Base-by-base conservation (phyloP, 2,329 filamentous ascomycete genomes). In the Chalaropsis thielavioides region DNA sequence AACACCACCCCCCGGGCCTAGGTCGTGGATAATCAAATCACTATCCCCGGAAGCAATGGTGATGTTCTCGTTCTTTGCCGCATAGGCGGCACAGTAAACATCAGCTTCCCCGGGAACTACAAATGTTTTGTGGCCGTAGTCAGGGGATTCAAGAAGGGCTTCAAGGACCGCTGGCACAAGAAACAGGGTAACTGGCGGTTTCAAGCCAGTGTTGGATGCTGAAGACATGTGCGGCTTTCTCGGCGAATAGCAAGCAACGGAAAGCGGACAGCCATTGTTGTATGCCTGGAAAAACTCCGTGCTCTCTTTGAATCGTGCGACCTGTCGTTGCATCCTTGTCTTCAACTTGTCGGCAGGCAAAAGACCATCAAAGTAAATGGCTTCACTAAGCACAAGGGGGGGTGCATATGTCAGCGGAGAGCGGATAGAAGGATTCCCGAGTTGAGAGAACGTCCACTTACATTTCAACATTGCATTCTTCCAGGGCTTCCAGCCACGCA, bases 41-140 rank as follows among this genome's bases (percentile, higher is more conserved):
- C 91, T 95, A 71, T 97, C 92, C n/a, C 84, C 86, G 0, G 90
- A 95, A 6, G 96, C 74, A 15, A 90, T 80, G 1, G 78, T 76
- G 0, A 82, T 83, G 1, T 80, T 77, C 38, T 78, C 71, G 1
- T 76, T 68, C n/a, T 78, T 78, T 6, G 89, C 79, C 63, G 67
- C 68, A 35, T 84, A 79, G 15, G 79, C 75, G 2, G 90, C 90
- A 72, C 91, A 96, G 75, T 84, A 94, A 27, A 79, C 75, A 72
- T 97, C 92, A 0, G 92, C 92, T 74, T 97, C 92, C 0, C 89
- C 91, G 0, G 90, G 85, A 0, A 95, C 86, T 13, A 94, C 78
- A 27, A 78, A 75, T 8, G 76, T 78, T 56, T 79, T 71, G 67
- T 68, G 70, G 3, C 68, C 72, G 68, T 81, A 83, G 3, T 71